These are phyloP conservation scores for Rhinocladiella similis DNA, from an alignment of 2,329 filamentous ascomycete genomes.

Conservation along the genomic window DNA sequence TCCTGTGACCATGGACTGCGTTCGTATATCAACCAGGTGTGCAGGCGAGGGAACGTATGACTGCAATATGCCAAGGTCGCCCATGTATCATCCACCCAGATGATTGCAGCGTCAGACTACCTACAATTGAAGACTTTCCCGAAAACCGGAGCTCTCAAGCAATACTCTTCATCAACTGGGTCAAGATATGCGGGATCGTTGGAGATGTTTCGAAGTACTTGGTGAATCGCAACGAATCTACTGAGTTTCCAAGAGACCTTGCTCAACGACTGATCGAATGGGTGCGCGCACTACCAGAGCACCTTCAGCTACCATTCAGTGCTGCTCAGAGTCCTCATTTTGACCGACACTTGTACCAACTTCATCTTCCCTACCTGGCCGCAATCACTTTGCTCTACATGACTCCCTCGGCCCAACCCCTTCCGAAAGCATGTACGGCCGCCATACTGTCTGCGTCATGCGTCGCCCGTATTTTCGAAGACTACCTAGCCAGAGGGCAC, in stretches of 20 bases:
- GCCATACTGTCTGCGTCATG: constrained; percentile 44
- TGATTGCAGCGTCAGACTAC: constrained; percentile 43
- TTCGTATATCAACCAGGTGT: background rate
- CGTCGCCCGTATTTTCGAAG: constrained; percentile 40
- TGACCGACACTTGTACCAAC: constrained; percentile 44
- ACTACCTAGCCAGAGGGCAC: constrained; percentile 41
- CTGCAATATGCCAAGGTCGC: constrained; percentile 45
- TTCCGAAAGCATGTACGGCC: constrained; percentile 28
- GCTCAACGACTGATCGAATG: constrained; percentile 39
- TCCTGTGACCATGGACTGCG: background rate
- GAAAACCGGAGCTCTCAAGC: constrained; percentile 29
- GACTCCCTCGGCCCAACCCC: constrained; percentile 38
- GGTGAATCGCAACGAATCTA: constrained; percentile 30
- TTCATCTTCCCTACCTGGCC: constrained; percentile 45
- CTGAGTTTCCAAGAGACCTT: constrained; percentile 28
- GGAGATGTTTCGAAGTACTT: constrained; percentile 41
- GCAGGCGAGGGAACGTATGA: constrained; percentile 39
- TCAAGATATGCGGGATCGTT: constrained; percentile 43
- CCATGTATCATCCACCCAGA: constrained; percentile 46
- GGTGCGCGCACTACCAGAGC: constrained; percentile 37
- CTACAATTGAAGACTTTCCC: constrained; percentile 42
- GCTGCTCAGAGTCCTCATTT: constrained; percentile 35
- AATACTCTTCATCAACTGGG: constrained; percentile 46
- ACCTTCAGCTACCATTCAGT: constrained; percentile 37
- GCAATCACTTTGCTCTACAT: constrained; percentile 44